Base-by-base conservation (phyloP, 768 basidiomycete species). In the Tephrocybe sp. region DNA sequence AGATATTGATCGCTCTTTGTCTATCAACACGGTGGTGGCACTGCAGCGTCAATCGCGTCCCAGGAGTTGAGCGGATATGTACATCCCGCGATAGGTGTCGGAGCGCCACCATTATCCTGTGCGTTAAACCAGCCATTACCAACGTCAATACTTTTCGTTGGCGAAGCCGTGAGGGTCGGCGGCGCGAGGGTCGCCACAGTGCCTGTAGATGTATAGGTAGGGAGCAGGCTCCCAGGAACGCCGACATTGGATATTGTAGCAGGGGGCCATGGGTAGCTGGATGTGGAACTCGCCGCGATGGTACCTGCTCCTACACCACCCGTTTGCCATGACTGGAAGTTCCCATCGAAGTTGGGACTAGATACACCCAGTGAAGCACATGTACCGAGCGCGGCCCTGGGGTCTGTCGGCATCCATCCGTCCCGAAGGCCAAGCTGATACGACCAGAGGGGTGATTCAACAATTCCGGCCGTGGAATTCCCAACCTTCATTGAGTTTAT, bases 161-260 rank as follows among this genome's bases (percentile, higher is more conserved):
- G 59, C 2, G 70, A 57, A 17, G 64, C 62, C 12, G 72, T 71
- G 30, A 69, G 67, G 1, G 75, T 73, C 28, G 73, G 72, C 42
- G 66, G 65, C 0, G 84, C 77, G 56, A 86, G 78, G 12, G 79
- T 81, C 25, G 77, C 77, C 37, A 76, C 76, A 6, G 84, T 70
- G 15, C 85, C 88, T 0, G 87, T 88, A 4, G 79, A 70, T 2
- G 87, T 86, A 65, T 90, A 91, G 4, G 78, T 71, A 0, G 89
- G 90, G 9, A 90, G 68, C 23, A 61, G 55, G 17, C 73, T 63
- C 4, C 68, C 77, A 48, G 75, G 69, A 34, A 65, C 73, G 17
- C 51, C 60, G 7, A 51, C 67, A 25, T 61, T 59, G 9, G 59
- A 62, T 44, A 90, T 75, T n/a, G 73, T 61, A 10, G 78, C 65